Evolutionary conservation across 1,139 yeast species (phyloP), one percentile per base, ranked within the genome.

Genomic region (Diutina pseudorugosa): DNA sequence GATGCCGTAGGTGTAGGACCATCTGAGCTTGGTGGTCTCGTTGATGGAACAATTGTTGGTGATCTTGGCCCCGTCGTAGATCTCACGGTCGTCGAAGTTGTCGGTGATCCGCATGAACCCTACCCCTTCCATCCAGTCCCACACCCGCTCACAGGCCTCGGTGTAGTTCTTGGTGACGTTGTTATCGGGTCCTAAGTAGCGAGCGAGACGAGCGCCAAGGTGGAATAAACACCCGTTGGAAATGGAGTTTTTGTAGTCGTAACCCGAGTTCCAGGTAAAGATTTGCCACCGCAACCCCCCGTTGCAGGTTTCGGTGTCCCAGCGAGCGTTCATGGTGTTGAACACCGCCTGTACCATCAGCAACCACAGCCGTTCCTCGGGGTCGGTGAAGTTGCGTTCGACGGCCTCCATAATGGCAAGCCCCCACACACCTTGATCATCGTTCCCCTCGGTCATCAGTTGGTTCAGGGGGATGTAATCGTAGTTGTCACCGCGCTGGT

Each of bases 281-380:
- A 91, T 91, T 70, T 91, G 98, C 98, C 98, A 91, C 70, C 97
- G 79, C 56, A 91, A 75, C 1, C 98, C 98, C 55, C 98, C 98
- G 52, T 76, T 78, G 68, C 98, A 91, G 53, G 76, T 62, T 2
- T 64, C 72, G 8, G 66, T 60, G 63, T 91, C 97, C 98, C 98
- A 91, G 67, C 97, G 78, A 42, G 78, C 68, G 44, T 88, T 79
- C 96, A 91, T 90, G 36, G 95, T 85, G 65, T 90, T 89, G 72
- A 86, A 91, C 19, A 88, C 85, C 5, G 90, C 91, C 65, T 85
- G 91, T 0, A 88, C 80, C 61, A 86, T 68, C 49, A 82, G 75
- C 52, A 86, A 69, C 97, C 97, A 91, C 45, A 16, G 19, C 7
- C n/a, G 20, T 8, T 43, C 65, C 1, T 60, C 70, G 1, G 94